A percentile compares a stretch with the other conserved stretches of the same genome.
Evolutionary conservation across 1,139 yeast genomes (phyloP).

Genomic region (Debaryomycetaceae sp.): DNA sequence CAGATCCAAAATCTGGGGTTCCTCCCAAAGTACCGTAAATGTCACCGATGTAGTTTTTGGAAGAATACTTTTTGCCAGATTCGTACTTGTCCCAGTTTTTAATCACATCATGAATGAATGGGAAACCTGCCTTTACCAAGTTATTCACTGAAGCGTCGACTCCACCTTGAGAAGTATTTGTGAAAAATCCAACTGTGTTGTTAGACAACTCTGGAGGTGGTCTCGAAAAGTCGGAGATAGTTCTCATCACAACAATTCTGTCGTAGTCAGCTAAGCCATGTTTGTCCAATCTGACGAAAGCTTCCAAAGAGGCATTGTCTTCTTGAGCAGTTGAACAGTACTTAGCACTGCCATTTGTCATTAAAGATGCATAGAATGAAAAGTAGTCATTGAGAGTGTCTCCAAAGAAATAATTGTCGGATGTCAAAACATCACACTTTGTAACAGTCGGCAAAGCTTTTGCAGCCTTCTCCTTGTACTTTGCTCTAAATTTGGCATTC

Average conservation of each 20-base stretch:
- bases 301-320: slow-evolving; percentile 65
- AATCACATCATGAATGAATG: slow-evolving; percentile 53
- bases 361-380: slow-evolving; percentile 41
- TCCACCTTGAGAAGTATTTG: slow-evolving; percentile 52
- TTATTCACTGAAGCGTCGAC: slow-evolving; percentile 47
- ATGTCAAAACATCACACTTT: slow-evolving; percentile 59
- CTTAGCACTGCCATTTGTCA: slow-evolving; percentile 58
- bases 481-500: slow-evolving; percentile 44
- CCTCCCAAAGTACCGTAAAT: slow-evolving; percentile 51
- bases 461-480: slow-evolving; percentile 51
- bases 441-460: slow-evolving; percentile 44
- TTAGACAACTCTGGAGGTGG: slow-evolving; percentile 47
- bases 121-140: slow-evolving; percentile 53
- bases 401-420: slow-evolving; percentile 63
- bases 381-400: slow-evolving; percentile 49
- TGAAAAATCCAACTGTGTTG: slow-evolving; percentile 50
- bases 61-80: slow-evolving; percentile 30
- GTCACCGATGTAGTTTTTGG: slow-evolving; percentile 61
- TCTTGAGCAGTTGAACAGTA: slow-evolving; percentile 69
- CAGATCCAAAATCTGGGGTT: slow-evolving; percentile 26
- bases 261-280: slow-evolving; percentile 55
- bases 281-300: slow-evolving; percentile 52
- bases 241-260: slow-evolving; percentile 60
- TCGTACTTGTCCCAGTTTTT: slow-evolving; percentile 52
- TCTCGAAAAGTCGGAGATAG: slow-evolving; percentile 61